A percentile compares a stretch with the other conserved stretches of the same genome.
phyloP scores from a whole-genome alignment of 2,329 filamentous ascomycete species.

The Parascedosporium putredinis region DNA sequence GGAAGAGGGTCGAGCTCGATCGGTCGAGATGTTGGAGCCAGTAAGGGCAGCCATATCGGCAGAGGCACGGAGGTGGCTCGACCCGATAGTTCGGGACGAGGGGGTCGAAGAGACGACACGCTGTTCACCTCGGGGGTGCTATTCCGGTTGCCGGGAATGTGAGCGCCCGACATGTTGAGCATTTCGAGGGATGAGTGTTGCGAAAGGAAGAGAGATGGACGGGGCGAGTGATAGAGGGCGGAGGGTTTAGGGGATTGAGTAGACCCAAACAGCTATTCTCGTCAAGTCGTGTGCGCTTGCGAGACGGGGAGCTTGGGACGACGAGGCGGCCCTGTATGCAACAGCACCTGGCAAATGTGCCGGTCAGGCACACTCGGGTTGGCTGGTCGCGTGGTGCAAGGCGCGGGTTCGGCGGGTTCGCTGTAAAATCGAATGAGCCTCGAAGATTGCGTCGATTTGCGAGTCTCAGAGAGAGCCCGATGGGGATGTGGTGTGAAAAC shows the following conservation, averaged over 20 bases:
- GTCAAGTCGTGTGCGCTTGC: background rate
- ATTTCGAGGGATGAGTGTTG: constrained; percentile 25
- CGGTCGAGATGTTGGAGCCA: constrained; percentile 52
- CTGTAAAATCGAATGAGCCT: background rate
- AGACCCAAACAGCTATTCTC: background rate
- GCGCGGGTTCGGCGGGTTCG: background rate
- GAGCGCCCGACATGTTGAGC: constrained; percentile 58
- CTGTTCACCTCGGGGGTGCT: constrained; percentile 90
- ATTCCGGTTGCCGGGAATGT: constrained; percentile 76
- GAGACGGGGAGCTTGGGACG: background rate
- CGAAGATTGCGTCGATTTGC: no score
- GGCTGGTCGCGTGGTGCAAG: background rate
- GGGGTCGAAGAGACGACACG: constrained; percentile 72
- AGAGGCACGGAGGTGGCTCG: constrained; percentile 83
- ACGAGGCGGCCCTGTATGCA: background rate
- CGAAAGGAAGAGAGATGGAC: background rate
- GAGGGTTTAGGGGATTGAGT: background rate
- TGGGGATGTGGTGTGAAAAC: no score
- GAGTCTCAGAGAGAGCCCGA: no score
- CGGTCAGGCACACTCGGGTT: background rate
- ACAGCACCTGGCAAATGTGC: background rate
- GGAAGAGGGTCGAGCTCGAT: constrained; percentile 81
- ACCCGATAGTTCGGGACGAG: constrained; percentile 63
- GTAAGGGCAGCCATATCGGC: constrained; percentile 87
- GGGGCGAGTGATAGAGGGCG: background rate